Percentiles rank a stretch among this genome's conserved stretches.
These are phyloP conservation scores for Cutaneotrichosporon sp. DNA, from an alignment of 1,284 basidiomycete species.

Conservation along the genomic window DNA sequence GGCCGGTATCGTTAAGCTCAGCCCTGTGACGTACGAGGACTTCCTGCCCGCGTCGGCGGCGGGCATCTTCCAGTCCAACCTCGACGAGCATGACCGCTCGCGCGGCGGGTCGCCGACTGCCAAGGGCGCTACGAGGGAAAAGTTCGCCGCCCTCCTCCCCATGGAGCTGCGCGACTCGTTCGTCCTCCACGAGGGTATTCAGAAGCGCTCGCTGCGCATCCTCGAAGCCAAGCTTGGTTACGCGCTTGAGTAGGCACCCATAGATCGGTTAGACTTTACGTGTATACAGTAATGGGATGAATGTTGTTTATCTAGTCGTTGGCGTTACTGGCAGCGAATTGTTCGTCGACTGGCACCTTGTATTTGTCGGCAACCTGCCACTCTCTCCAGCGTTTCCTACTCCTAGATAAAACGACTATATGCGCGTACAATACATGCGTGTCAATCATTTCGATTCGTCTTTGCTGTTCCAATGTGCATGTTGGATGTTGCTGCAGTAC, in stretches of 20 bases:
- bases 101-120: slow-evolving; percentile 15
- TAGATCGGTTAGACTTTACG: background rate
- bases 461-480: too few relatives aligned
- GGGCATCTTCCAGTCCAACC: slow-evolving; percentile 50
- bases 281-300: slow-evolving; percentile 1
- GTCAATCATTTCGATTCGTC: too few relatives aligned
- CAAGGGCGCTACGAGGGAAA: slow-evolving; percentile 8
- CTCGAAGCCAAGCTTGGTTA: slow-evolving; percentile 12
- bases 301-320: too few relatives aligned
- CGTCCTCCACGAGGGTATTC: slow-evolving; percentile 26
- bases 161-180: slow-evolving; percentile 25
- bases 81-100: slow-evolving; percentile 24
- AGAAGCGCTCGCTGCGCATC: slow-evolving; percentile 9
- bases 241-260: slow-evolving; percentile 1
- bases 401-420: too few relatives aligned
- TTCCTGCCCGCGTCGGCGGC: slow-evolving; percentile 51
- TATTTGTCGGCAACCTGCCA: too few relatives aligned
- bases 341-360: too few relatives aligned
- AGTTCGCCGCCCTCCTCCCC: slow-evolving; percentile 25
- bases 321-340: too few relatives aligned
- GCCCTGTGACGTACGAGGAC: slow-evolving; percentile 50
- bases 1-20: slow-evolving; percentile 32
- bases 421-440: too few relatives aligned
- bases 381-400: too few relatives aligned
- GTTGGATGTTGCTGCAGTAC: too few relatives aligned